Evolutionary conservation across 1,284 basidiomycete species (phyloP).

Genomic region (Marasmius sp.): DNA sequence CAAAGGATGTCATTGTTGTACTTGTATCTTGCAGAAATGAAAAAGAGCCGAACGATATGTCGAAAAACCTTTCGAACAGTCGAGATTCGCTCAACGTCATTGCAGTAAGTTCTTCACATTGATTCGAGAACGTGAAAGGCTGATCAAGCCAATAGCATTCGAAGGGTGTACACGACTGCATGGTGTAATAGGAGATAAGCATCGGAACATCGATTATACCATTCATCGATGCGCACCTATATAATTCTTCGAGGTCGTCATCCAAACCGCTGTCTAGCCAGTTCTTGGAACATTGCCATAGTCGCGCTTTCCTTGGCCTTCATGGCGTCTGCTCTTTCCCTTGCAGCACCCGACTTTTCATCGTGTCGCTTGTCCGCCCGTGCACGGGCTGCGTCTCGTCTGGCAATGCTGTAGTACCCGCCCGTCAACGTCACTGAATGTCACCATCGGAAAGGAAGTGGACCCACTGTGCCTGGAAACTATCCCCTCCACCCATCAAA

Average conservation of each 20-base stretch:
- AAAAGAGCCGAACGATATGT: neutral
- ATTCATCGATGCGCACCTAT: neutral
- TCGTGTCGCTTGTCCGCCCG: slow-evolving; percentile 52
- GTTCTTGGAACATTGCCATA: slow-evolving; percentile 82
- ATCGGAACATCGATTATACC: no score
- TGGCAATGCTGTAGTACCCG: slow-evolving; percentile 51
- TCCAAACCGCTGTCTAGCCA: slow-evolving; percentile 76
- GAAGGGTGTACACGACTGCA: no score
- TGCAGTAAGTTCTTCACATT: no score
- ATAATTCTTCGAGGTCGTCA: neutral
- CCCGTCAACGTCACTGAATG: slow-evolving; percentile 13
- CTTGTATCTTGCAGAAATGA: neutral
- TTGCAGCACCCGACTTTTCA: slow-evolving; percentile 43
- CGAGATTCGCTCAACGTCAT: no score
- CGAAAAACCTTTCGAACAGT: no score
- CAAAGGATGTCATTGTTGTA: neutral
- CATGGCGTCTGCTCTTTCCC: slow-evolving; percentile 55
- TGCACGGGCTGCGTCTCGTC: slow-evolving; percentile 61
- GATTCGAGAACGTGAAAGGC: no score
- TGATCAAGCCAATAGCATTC: no score
- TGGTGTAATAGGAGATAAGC: no score
- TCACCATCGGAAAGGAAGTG: neutral
- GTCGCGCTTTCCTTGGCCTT: slow-evolving; percentile 77
- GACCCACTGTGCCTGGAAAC: slow-evolving; percentile 68
- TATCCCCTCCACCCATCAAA: slow-evolving; percentile 71